These are phyloP conservation scores for Taphrina flavorubra DNA, from an alignment of 1,139 yeast genomes.

Conservation along the genomic window DNA sequence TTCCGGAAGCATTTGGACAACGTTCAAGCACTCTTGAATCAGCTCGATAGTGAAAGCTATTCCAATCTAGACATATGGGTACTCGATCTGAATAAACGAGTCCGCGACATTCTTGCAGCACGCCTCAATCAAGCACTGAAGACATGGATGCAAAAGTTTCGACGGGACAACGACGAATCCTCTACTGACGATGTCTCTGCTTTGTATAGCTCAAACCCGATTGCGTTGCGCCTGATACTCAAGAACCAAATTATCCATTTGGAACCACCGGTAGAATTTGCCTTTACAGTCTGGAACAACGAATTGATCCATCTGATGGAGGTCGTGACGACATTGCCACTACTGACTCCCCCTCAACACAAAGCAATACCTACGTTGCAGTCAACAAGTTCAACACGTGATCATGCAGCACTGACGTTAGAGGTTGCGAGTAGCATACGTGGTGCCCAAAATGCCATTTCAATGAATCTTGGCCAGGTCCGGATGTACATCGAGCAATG, in stretches of 20 bases:
- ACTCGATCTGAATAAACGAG: constrained; percentile 54
- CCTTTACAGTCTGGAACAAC: constrained; percentile 51
- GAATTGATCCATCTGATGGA: constrained; percentile 50
- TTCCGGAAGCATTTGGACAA: constrained; percentile 37
- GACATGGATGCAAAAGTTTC: constrained; percentile 49
- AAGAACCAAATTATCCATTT: constrained; percentile 57
- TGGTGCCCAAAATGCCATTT: neutral
- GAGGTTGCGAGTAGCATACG: neutral
- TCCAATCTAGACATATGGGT: constrained; percentile 55
- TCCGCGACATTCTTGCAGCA: constrained; percentile 53
- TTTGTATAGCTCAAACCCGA: neutral
- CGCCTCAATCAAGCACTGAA: constrained; percentile 50
- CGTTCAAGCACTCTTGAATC: constrained; percentile 57
- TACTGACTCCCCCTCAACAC: constrained; percentile 51
- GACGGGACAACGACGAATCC: constrained; percentile 30
- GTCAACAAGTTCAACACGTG: neutral
- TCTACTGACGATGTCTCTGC: neutral
- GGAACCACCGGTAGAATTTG: constrained; percentile 55
- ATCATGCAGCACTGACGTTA: neutral
- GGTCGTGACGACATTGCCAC: constrained; percentile 48
- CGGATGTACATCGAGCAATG: constrained; percentile 58
- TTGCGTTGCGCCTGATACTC: constrained; percentile 55
- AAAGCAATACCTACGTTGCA: constrained; percentile 43
- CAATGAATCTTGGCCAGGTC: neutral
- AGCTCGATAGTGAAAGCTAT: constrained; percentile 56